Conservation (phyloP, 2,329 filamentous ascomycete genomes). For the Fusarium neocosmosporiellum region DNA sequence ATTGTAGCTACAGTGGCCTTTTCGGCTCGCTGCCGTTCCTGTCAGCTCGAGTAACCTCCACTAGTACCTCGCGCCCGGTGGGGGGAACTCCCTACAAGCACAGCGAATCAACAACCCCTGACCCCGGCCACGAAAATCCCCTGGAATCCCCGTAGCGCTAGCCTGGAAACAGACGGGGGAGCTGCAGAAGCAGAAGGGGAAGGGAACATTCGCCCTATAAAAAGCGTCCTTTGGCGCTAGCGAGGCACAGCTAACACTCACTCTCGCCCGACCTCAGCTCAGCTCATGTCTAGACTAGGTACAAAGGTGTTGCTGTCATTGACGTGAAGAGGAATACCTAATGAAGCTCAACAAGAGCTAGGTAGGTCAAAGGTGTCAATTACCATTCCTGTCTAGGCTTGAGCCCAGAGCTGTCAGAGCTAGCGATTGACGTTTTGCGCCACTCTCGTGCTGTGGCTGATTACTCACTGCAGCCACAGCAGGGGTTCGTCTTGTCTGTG, state of each 20-base stretch:
- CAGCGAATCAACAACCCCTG: slow-evolving; percentile 38
- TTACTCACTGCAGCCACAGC: slow-evolving; percentile 12
- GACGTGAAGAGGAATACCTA: neutral
- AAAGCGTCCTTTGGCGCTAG: slow-evolving; percentile 25
- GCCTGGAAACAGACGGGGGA: slow-evolving; percentile 15
- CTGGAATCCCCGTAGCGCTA: slow-evolving; percentile 31
- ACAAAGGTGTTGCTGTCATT: slow-evolving; percentile 13
- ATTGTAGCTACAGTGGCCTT: slow-evolving; percentile 55
- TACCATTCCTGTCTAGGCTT: neutral
- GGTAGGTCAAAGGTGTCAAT: neutral
- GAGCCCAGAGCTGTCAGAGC: neutral
- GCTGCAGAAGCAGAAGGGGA: slow-evolving; percentile 29
- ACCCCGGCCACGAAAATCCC: slow-evolving; percentile 33
- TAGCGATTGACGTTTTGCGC: neutral
- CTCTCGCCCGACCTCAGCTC: slow-evolving; percentile 24
- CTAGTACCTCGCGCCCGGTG: neutral
- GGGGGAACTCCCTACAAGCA: slow-evolving; percentile 6
- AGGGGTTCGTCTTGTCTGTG: slow-evolving; percentile 13
- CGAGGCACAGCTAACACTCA: slow-evolving; percentile 4
- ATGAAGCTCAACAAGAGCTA: neutral
- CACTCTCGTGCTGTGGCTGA: slow-evolving; percentile 5
- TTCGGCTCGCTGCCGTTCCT: slow-evolving; percentile 39
- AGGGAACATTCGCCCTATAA: slow-evolving; percentile 17
- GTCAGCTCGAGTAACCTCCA: slow-evolving; percentile 1
- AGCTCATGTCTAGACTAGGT: slow-evolving; percentile 18